Evolutionary conservation across 2,329 filamentous ascomycete species (phyloP).

Genomic region (Fusarium scirpi): DNA sequence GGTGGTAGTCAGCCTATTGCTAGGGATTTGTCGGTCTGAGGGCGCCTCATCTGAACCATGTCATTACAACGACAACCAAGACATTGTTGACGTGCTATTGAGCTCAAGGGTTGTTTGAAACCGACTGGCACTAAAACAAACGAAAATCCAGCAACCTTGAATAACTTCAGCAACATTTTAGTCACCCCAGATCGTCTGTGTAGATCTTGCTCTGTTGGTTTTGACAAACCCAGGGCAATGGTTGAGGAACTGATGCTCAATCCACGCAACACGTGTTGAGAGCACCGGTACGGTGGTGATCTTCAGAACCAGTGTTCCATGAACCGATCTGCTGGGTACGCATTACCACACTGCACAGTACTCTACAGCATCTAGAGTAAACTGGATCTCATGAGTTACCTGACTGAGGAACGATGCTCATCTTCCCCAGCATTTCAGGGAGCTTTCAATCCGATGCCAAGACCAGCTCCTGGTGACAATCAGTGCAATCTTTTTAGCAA

Average conservation of each 20-base stretch:
- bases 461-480: conserved; percentile 22
- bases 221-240: conserved; percentile 30
- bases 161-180: conserved; percentile 4
- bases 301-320: conserved; percentile 32
- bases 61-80: conserved; percentile 18
- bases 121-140: conserved; percentile 31
- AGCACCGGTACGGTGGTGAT: conserved; percentile 29
- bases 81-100: conserved; percentile 21
- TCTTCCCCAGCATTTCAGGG: conserved; percentile 29
- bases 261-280: conserved; percentile 38
- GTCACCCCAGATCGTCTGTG: conserved; percentile 24
- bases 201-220: conserved; percentile 41
- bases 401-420: conserved; percentile 18
- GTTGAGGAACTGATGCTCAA: conserved; percentile 26
- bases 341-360: conserved; percentile 9
- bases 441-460: conserved; percentile 23
- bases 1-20: conserved; percentile 17
- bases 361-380: conserved; percentile 17
- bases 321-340: conserved; percentile 36
- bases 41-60: conserved; percentile 14
- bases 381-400: conserved; percentile 15
- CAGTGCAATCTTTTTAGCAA: conserved; percentile 5
- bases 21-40: neutral
- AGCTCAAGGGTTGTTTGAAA: conserved; percentile 24
- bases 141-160: conserved; percentile 14